These are phyloP conservation scores for Gyromitra esculenta DNA, from an alignment of 2,329 filamentous ascomycete genomes.

Conservation along the genomic window DNA sequence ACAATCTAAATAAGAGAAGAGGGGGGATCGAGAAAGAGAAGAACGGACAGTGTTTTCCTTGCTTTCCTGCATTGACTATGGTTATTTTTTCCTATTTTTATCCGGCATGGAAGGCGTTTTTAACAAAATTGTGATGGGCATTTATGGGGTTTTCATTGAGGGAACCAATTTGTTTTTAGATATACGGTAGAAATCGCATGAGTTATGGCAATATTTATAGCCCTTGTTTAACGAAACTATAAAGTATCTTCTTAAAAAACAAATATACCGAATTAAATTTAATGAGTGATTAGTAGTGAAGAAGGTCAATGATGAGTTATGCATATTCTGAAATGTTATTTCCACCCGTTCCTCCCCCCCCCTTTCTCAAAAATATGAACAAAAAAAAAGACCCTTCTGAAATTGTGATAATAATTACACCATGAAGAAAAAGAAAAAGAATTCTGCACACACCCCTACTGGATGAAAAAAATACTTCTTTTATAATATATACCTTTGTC, in stretches of 20 bases:
- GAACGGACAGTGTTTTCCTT: background rate
- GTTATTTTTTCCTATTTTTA: background rate
- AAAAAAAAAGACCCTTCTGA: conserved; percentile 8
- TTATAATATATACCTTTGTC: conserved; percentile 17
- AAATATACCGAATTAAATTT: background rate
- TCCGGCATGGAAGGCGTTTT: conserved; percentile 33
- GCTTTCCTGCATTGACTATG: conserved; percentile 10
- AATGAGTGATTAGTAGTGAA: background rate
- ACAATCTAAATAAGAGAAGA: background rate
- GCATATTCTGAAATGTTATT: background rate
- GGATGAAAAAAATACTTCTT: background rate
- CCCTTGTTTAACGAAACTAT: background rate
- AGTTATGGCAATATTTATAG: background rate
- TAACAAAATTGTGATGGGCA: conserved; percentile 23
- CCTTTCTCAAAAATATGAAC: background rate
- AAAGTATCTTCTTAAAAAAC: background rate
- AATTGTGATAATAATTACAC: conserved; percentile 31
- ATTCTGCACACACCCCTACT: background rate
- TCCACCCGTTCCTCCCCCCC: too few relatives aligned
- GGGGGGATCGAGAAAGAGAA: background rate
- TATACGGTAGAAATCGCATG: background rate
- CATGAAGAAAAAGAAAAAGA: conserved; percentile 1
- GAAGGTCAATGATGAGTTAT: conserved; percentile 5
- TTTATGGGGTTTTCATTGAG: conserved; percentile 5
- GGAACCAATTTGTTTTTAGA: conserved; percentile 8